Percentiles rank a stretch among this genome's conserved stretches.
These are phyloP conservation scores for Pestalotiopsis sp. DNA, from an alignment of 2,329 filamentous ascomycete genomes.

Conservation along the genomic window DNA sequence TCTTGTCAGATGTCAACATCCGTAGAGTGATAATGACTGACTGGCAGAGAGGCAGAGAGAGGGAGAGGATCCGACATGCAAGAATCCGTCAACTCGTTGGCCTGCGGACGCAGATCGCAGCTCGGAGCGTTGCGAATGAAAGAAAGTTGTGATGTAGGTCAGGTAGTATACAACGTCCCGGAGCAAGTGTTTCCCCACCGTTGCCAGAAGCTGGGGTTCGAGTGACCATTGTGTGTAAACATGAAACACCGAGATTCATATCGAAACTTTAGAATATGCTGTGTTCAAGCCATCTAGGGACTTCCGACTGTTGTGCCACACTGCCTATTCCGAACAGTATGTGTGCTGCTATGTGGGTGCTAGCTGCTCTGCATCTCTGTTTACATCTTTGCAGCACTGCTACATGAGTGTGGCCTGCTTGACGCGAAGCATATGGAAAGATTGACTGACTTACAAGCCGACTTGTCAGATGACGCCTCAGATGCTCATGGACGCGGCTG, in stretches of 20 bases:
- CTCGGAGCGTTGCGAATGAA: background rate
- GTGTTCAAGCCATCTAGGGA: conserved; percentile 26
- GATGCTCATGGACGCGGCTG: background rate
- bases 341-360: background rate
- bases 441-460: background rate
- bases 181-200: conserved; percentile 18
- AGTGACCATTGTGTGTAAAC: background rate
- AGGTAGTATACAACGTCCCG: background rate
- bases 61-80: background rate
- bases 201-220: conserved; percentile 23
- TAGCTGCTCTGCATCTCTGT: background rate
- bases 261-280: conserved; percentile 23
- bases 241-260: conserved; percentile 2
- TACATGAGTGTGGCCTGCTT: background rate
- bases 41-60: too few relatives aligned
- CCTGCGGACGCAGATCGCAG: background rate
- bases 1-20: conserved; percentile 6
- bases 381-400: background rate
- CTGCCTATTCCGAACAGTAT: conserved; percentile 15
- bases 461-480: background rate
- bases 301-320: conserved; percentile 32
- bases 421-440: background rate
- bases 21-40: background rate
- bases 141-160: background rate
- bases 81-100: background rate